Base-by-base conservation (phyloP, 495 filamentous ascomycete species). In the Pyrenula massariospora region DNA sequence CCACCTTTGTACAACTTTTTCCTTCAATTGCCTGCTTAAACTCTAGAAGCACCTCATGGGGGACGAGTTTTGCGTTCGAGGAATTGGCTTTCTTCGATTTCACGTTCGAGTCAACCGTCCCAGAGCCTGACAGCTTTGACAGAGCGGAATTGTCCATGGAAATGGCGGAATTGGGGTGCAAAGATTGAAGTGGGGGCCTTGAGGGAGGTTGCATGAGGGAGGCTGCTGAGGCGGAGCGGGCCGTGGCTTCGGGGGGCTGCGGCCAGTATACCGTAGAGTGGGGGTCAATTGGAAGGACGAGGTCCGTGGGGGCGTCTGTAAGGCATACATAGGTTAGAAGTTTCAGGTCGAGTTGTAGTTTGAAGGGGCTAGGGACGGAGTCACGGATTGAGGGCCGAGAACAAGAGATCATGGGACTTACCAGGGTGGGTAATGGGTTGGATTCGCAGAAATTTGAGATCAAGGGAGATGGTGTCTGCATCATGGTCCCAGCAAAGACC, bases 231-330 rank as follows among this genome's bases (percentile, higher is more conserved):
- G 50, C 56, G 62, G 12, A 62, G 54, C 25, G 54, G 22, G 23
- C 60, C 59, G 49, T 54, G 23, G 19, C 55, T 22, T 22, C n/a
- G 21, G 1, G 54, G 19, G 1, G 10, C 42, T 68, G 73, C 15
- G 73, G 75, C 93, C 93, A 97, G 71, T 97, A 96, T 2, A 68
- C 67, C 1, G 79, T 83, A 0, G 88, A 90, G 63, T 90, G 95
- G 0, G 93, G 93, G 58, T 99, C 83, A 62, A 99, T 94, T 36
- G 82, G 77, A 20, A 74, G 69, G 21, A n/a, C n/a, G n/a, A n/a
- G n/a, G n/a, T n/a, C n/a, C n/a, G 57, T 66, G 10, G 76, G 69
- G 10, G 67, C 61, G 48, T 81, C 76, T 64, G 54, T 55, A 55
- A 15, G 58, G 53, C 62, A n/a, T n/a, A n/a, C n/a, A n/a, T 57